Percentiles rank a stretch among this genome's conserved stretches.
phyloP scores from a whole-genome alignment of 2,329 filamentous ascomycete genomes.

The Colletotrichum incanum region DNA sequence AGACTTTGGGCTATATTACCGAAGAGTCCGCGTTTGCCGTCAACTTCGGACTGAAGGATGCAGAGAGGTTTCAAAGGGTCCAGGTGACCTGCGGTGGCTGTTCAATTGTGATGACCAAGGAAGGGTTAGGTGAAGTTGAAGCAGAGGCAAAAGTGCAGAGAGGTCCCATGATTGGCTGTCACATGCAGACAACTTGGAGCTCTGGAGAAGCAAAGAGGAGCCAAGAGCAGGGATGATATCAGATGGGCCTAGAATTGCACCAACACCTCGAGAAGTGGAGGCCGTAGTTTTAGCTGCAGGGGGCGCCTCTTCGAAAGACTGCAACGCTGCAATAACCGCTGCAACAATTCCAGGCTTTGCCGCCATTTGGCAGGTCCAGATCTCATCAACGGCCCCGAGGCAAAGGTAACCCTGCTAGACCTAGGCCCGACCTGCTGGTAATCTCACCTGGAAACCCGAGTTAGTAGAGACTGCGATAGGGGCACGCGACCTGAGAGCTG shows the following conservation, averaged over 20 bases:
- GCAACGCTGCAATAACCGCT: slow-evolving; percentile 36
- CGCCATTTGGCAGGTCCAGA: slow-evolving; percentile 2
- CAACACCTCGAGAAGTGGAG: slow-evolving; percentile 28
- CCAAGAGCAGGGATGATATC: slow-evolving; percentile 34
- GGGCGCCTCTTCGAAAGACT: slow-evolving; percentile 12
- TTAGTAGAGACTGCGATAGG: slow-evolving; percentile 19
- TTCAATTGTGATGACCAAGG: slow-evolving; percentile 1
- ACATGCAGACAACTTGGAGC: slow-evolving; percentile 36
- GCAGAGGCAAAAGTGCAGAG: not conserved
- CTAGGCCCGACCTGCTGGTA: slow-evolving; percentile 10
- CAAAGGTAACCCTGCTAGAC: not conserved
- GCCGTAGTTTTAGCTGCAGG: slow-evolving; percentile 30
- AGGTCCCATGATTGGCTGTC: slow-evolving; percentile 35
- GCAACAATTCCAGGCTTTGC: slow-evolving; percentile 14
- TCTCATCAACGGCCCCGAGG: not conserved
- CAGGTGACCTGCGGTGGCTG: slow-evolving; percentile 26
- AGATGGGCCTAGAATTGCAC: slow-evolving; percentile 23
- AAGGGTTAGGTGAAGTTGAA: slow-evolving; percentile 32
- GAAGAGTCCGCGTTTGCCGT: not conserved
- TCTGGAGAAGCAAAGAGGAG: slow-evolving; percentile 20
- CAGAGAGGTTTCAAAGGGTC: not conserved
- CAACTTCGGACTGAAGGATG: not conserved
- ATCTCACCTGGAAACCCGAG: not conserved
- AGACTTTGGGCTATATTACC: not conserved
- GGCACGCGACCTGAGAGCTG: slow-evolving; percentile 37